Conservation (phyloP, 345 rosid genomes). For the Euphorbia lathyris region DNA sequence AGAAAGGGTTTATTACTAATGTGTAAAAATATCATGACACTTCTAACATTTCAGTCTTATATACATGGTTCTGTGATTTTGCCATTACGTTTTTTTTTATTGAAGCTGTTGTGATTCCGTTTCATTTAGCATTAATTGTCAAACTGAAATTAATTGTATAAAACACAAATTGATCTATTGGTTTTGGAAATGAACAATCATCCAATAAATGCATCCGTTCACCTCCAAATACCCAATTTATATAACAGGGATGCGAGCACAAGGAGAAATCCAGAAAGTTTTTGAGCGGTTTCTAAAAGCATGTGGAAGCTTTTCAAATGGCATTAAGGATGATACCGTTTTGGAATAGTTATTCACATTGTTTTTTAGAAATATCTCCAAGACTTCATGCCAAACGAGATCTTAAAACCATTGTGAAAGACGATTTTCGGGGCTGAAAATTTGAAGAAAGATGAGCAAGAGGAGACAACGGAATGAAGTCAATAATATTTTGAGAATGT, state of each 20-base stretch:
- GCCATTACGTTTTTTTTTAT: no score
- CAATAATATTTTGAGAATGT: conserved; percentile 1
- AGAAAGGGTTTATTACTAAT: no score
- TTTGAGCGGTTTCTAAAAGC: background rate
- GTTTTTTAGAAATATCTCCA: background rate
- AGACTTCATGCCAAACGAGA: background rate
- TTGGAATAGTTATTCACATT: background rate
- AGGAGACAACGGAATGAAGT: background rate
- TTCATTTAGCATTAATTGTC: no score
- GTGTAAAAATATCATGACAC: no score
- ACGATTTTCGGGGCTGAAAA: background rate
- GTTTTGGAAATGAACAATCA: no score
- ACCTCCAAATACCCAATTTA: no score
- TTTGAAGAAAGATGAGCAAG: background rate
- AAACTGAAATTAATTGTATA: no score
- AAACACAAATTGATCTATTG: no score
- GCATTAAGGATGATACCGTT: background rate
- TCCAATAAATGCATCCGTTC: no score
- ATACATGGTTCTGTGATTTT: no score
- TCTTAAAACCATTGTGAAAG: background rate
- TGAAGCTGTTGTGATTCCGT: no score
- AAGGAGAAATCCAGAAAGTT: background rate
- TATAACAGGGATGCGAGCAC: background rate
- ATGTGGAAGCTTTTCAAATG: background rate
- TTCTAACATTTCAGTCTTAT: no score